Base-by-base conservation (phyloP, 257 asterid genomes). In the Linaria vulgaris region DNA sequence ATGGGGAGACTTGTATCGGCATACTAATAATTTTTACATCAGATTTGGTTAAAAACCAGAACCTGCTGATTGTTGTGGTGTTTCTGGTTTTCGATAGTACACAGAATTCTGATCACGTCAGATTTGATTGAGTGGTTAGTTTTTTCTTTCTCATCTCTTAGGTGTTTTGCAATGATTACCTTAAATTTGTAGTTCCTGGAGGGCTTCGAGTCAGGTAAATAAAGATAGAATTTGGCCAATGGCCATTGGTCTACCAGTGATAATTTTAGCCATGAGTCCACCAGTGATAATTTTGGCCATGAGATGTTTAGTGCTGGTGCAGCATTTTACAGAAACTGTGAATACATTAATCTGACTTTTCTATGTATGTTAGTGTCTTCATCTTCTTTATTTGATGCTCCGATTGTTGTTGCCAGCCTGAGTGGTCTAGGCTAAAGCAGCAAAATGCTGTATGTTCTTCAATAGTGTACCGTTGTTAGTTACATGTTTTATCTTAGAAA, bases 401-500 rank as follows among this genome's bases (percentile, higher is more conserved):
- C 15, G 16, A 14, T 30, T 19, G n/a, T 56, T 56, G 19, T 50
- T 58, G 31, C 19, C 5, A 17, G 19, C 49, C 34, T 38, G 15
- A 20, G 49, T 37, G 16, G 23, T 49, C 23, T 12, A 44, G 19
- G 44, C 49, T 19, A 9, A 19, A 58, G 50, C 13, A 19, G 50
- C 63, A 19, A 24, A 11, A 20, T 48, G 16, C 21, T 44, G 6
- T 24, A n/a, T n/a, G 13, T 44, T 24, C 12, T 45, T 12, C 30
- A 8, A 10, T 12, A 13, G 6, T 41, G 30, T 38, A 43, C 47
- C 31, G 39, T 45, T 61, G 14, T 62, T 61, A 31, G 14, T 62
- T 61, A 31, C 17, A 31, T 70, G 41, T 3, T 12, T 55, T 66
- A n/a, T 64, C 20, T 39, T 45, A 23, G 60, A 54, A 57, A 48